Conservation (phyloP, 805 yeast species). For the Candida sphagnicola region DNA sequence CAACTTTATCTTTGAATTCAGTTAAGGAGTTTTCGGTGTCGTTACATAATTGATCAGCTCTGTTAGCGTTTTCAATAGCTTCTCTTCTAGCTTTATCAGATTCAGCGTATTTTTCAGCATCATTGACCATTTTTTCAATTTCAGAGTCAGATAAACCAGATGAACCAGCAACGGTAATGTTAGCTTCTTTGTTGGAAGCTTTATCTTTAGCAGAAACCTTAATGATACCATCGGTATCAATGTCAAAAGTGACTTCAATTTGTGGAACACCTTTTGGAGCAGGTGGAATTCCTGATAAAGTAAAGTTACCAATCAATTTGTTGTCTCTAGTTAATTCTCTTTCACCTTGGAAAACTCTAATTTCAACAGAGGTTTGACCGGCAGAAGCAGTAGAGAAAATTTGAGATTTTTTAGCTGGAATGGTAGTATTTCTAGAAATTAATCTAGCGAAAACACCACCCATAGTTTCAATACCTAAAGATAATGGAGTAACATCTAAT, state of each 20-base stretch:
- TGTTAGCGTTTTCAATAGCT: slow-evolving; percentile 81
- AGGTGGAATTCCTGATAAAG: slow-evolving; percentile 91
- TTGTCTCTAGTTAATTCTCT: slow-evolving; percentile 97
- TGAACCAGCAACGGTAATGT: slow-evolving; percentile 94
- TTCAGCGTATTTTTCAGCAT: slow-evolving; percentile 85
- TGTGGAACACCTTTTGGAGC: slow-evolving; percentile 95
- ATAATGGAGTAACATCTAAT: slow-evolving; percentile 85
- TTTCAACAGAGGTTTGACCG: slow-evolving; percentile 95
- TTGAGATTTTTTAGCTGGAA: slow-evolving; percentile 95
- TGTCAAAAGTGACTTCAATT: slow-evolving; percentile 91
- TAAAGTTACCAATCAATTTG: slow-evolving; percentile 96
- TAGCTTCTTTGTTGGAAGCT: slow-evolving; percentile 89
- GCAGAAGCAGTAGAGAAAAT: slow-evolving; percentile 94
- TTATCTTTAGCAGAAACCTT: slow-evolving; percentile 93
- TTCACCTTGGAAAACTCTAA: slow-evolving; percentile 99
- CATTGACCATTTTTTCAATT: slow-evolving; percentile 86
- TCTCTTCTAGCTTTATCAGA: slow-evolving; percentile 84
- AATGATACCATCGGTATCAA: slow-evolving; percentile 96
- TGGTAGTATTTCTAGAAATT: slow-evolving; percentile 91
- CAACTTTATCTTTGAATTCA: slow-evolving; percentile 46
- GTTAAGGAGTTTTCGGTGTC: slow-evolving; percentile 47
- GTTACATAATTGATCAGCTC: slow-evolving; percentile 70
- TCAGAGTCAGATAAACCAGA: slow-evolving; percentile 88
- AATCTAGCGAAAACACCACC: slow-evolving; percentile 96
- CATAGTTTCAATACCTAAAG: slow-evolving; percentile 94